These are phyloP conservation scores for Porodaedalea pini DNA, from an alignment of 1,284 basidiomycete species.

Conservation along the genomic window DNA sequence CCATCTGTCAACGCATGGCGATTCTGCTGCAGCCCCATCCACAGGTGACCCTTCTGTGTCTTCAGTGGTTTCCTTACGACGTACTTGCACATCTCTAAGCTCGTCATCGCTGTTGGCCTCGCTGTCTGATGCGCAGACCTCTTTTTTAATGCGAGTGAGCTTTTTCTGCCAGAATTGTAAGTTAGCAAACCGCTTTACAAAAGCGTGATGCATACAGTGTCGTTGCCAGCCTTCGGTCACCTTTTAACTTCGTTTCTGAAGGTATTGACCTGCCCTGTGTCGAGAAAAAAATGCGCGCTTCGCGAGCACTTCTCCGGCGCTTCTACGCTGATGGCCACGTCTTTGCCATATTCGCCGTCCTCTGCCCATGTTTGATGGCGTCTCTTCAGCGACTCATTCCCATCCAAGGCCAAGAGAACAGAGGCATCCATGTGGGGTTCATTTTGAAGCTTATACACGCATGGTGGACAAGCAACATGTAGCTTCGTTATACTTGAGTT, in stretches of 20 bases:
- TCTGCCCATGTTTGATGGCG: too few relatives aligned
- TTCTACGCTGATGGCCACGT: constrained; percentile 1
- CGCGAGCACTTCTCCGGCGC: constrained; percentile 15
- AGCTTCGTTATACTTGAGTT: constrained; percentile 14
- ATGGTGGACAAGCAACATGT: constrained; percentile 29
- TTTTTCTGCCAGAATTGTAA: too few relatives aligned
- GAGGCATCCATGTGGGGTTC: constrained; percentile 21
- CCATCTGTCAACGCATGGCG: constrained; percentile 16
- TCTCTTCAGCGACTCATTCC: constrained; percentile 33
- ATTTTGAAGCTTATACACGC: constrained; percentile 26
- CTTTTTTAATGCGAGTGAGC: background rate
- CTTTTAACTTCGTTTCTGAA: constrained; percentile 26
- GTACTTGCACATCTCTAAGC: too few relatives aligned
- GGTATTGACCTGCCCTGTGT: constrained; percentile 23
- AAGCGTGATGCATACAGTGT: background rate
- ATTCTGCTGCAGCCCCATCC: constrained; percentile 11
- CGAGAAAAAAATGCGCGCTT: constrained; percentile 22
- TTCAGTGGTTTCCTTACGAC: too few relatives aligned
- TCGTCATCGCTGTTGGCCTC: too few relatives aligned
- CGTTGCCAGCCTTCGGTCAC: background rate
- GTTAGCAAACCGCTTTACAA: too few relatives aligned
- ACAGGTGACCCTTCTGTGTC: too few relatives aligned
- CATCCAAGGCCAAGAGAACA: constrained; percentile 31
- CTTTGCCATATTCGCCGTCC: constrained; percentile 9
- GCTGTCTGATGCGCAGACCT: too few relatives aligned